These are phyloP conservation scores for Epichloe festucae DNA, from an alignment of 2,329 filamentous ascomycete genomes.

Conservation along the genomic window DNA sequence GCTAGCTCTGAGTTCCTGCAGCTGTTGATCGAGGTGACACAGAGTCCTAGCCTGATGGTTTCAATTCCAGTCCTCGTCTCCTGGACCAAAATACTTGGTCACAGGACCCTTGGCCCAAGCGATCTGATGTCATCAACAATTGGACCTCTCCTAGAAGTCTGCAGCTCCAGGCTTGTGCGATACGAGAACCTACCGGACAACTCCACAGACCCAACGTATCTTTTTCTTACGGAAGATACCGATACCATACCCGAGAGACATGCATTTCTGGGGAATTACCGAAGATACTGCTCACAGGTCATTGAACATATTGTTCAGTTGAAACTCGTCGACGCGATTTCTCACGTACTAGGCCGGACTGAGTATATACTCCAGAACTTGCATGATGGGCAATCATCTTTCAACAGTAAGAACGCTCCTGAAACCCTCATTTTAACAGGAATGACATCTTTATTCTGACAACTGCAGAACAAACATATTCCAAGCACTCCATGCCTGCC, in stretches of 20 bases:
- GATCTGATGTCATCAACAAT: slow-evolving; percentile 52
- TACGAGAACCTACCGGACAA: slow-evolving; percentile 82
- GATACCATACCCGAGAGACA: slow-evolving; percentile 90
- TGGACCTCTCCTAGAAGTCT: slow-evolving; percentile 66
- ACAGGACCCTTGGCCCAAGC: slow-evolving; percentile 51
- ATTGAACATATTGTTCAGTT: slow-evolving; percentile 78
- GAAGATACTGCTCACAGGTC: slow-evolving; percentile 75
- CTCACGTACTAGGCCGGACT: slow-evolving; percentile 72
- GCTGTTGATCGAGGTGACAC: slow-evolving; percentile 65
- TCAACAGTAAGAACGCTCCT: slow-evolving; percentile 41
- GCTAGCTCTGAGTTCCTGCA: slow-evolving; percentile 66
- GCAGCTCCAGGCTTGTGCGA: slow-evolving; percentile 68
- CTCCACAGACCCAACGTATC: slow-evolving; percentile 62
- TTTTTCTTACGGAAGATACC: slow-evolving; percentile 84
- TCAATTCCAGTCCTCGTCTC: slow-evolving; percentile 86
- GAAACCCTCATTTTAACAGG: neutral
- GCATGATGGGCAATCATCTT: slow-evolving; percentile 55
- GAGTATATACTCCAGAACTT: slow-evolving; percentile 62
- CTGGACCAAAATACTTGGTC: slow-evolving; percentile 72
- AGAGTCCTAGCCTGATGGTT: slow-evolving; percentile 77
- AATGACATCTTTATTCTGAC: slow-evolving; percentile 2
- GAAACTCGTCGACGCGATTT: slow-evolving; percentile 72
- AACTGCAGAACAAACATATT: slow-evolving; percentile 39
- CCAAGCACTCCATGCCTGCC: slow-evolving; percentile 57
- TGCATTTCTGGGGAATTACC: slow-evolving; percentile 90